Evolutionary conservation across 2,329 filamentous ascomycete species (phyloP).

Genomic region (Phoma sp.): DNA sequence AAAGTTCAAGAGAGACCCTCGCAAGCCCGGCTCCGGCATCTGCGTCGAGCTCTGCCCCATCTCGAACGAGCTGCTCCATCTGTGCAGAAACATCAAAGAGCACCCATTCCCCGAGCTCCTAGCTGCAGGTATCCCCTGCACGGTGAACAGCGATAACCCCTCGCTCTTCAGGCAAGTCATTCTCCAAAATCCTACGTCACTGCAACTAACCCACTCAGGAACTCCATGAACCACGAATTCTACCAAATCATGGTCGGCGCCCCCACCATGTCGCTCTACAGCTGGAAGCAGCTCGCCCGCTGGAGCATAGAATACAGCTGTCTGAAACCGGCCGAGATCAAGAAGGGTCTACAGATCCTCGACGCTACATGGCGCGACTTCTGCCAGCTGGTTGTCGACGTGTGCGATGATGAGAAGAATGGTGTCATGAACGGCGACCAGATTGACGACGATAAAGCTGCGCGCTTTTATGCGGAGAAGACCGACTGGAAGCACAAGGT

Average conservation of each 20-base stretch:
- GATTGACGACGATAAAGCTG: neutral
- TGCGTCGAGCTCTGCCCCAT: conserved; percentile 80
- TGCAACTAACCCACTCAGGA: conserved; percentile 53
- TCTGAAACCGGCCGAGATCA: conserved; percentile 48
- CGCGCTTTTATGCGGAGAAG: neutral
- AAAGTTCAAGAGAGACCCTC: conserved; percentile 57
- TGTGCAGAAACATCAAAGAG: conserved; percentile 69
- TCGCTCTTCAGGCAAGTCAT: conserved; percentile 68
- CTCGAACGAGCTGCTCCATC: conserved; percentile 75
- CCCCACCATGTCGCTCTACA: conserved; percentile 69
- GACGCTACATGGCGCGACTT: conserved; percentile 64
- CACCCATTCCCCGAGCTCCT: conserved; percentile 72
- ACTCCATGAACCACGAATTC: conserved; percentile 76
- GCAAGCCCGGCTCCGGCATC: conserved; percentile 52
- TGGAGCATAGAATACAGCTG: conserved; percentile 57
- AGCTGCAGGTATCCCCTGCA: conserved; percentile 76
- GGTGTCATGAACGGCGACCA: neutral
- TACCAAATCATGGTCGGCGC: conserved; percentile 77
- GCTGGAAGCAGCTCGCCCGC: conserved; percentile 68
- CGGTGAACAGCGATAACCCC: conserved; percentile 76
- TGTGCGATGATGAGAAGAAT: neutral
- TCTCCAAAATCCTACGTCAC: neutral
- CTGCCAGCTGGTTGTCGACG: conserved; percentile 57
- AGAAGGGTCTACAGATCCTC: conserved; percentile 56
- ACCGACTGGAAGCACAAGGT: neutral